Percentiles rank a stretch among this genome's conserved stretches.
These are phyloP conservation scores for Pleurotus salmoneostramineus DNA, from an alignment of 768 basidiomycete species.

Conservation along the genomic window DNA sequence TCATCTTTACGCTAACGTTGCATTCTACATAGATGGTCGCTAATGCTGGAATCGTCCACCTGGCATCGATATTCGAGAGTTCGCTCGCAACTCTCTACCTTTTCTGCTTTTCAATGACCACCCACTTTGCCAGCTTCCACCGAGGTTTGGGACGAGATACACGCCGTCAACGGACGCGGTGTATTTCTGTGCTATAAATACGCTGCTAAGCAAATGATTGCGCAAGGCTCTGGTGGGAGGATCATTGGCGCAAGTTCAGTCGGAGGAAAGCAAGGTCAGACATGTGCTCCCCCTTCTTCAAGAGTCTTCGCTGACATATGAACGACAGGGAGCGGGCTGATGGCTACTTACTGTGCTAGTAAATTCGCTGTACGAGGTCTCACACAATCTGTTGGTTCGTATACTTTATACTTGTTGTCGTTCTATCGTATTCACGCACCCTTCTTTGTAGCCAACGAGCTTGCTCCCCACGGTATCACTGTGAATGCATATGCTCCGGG, in stretches of 20 bases:
- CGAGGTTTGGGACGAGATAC: slow-evolving; percentile 26
- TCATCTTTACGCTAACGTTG: neutral
- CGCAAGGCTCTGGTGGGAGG: slow-evolving; percentile 37
- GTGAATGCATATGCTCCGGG: slow-evolving; percentile 40
- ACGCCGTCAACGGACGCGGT: slow-evolving; percentile 31
- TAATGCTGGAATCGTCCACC: slow-evolving; percentile 21
- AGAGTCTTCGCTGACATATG: neutral
- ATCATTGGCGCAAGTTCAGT: slow-evolving; percentile 40
- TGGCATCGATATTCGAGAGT: slow-evolving; percentile 18
- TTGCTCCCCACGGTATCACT: slow-evolving; percentile 32
- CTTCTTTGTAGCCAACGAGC: slow-evolving; percentile 25
- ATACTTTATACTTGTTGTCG: neutral
- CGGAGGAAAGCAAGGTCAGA: slow-evolving; percentile 28
- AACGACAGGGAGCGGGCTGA: neutral
- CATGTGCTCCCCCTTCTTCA: neutral
- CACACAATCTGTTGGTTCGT: slow-evolving; percentile 34
- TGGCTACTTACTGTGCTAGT: slow-evolving; percentile 24
- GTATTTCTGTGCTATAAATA: slow-evolving; percentile 36
- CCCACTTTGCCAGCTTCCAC: slow-evolving; percentile 14
- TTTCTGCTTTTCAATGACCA: neutral
- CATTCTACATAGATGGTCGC: slow-evolving; percentile 26
- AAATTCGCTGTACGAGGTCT: slow-evolving; percentile 39
- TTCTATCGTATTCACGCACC: slow-evolving; percentile 2
- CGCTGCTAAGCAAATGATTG: slow-evolving; percentile 38
- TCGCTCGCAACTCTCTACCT: neutral